A percentile compares a stretch with the other conserved stretches of the same genome.
Conservation (phyloP, 345 rosid genomes). For the Hypericum perforatum region DNA sequence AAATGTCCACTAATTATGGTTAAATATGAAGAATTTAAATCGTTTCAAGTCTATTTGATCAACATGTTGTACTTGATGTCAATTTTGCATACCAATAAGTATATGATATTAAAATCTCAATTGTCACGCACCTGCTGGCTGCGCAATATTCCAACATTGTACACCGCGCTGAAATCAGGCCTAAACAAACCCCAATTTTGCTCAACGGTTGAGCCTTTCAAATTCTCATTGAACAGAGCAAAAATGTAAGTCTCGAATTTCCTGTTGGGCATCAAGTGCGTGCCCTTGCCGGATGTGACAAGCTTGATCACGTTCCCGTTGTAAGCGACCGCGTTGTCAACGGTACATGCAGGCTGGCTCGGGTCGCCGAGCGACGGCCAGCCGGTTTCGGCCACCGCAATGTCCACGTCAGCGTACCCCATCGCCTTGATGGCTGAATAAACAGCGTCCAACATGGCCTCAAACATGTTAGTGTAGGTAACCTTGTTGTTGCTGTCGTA, state of each 20-base stretch:
- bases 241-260: conserved; percentile 15
- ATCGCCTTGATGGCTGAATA: conserved; percentile 16
- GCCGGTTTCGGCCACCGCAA: conserved; percentile 21
- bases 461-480: conserved; percentile 16
- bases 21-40: too few species aligned
- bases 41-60: too few species aligned
- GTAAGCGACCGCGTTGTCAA: conserved; percentile 10
- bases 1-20: too few species aligned
- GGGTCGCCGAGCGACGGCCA: conserved; percentile 21
- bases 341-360: conserved; percentile 9
- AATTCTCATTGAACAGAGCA: conserved; percentile 15
- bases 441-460: conserved; percentile 18
- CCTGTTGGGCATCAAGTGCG: conserved; percentile 20
- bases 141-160: conserved; percentile 13
- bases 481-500: conserved; percentile 7
- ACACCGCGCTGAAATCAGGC: conserved; percentile 18
- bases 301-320: conserved; percentile 13
- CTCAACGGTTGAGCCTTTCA: conserved; percentile 16
- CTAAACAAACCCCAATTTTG: conserved; percentile 17
- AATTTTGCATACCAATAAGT: too few species aligned
- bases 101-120: too few species aligned
- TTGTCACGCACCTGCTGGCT: conserved; percentile 6
- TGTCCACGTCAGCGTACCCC: conserved; percentile 16
- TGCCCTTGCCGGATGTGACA: conserved; percentile 4
- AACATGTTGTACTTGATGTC: too few species aligned